These are phyloP conservation scores for Voacanga thouarsii DNA, from an alignment of 257 asterid species.

Conservation along the genomic window DNA sequence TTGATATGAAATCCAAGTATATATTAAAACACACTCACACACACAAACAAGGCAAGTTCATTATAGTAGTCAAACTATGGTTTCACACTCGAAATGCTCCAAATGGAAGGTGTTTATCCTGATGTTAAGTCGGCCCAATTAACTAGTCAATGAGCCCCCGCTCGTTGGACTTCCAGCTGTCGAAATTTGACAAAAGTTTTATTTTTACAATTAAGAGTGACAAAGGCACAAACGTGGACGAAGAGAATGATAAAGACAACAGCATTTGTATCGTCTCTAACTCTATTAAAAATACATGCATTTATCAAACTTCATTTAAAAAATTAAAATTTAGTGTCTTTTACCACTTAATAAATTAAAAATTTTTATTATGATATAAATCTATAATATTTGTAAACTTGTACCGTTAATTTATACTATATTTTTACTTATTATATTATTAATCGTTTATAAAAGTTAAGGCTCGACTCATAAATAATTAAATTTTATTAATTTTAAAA, in stretches of 20 bases:
- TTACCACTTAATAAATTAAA: too few species aligned
- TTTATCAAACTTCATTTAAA: not conserved
- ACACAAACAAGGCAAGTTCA: slow-evolving; percentile 1
- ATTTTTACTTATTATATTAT: too few species aligned
- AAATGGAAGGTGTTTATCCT: not conserved
- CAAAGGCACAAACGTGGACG: not conserved
- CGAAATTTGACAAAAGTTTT: not conserved
- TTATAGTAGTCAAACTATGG: not conserved
- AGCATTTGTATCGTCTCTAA: not conserved
- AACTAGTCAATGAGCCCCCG: not conserved
- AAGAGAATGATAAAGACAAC: not conserved
- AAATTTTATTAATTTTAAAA: too few species aligned
- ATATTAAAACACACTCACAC: too few species aligned
- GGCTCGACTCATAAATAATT: too few species aligned
- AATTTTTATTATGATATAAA: too few species aligned
- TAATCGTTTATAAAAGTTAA: too few species aligned
- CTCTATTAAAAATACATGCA: not conserved
- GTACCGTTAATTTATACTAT: too few species aligned
- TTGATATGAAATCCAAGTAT: too few species aligned
- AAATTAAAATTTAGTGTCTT: not conserved
- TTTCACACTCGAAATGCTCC: not conserved
- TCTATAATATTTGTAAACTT: too few species aligned
- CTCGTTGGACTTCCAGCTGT: not conserved
- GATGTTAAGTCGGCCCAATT: slow-evolving; percentile 13
- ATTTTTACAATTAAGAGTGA: not conserved